A percentile compares a stretch with the other conserved stretches of the same genome.
These are phyloP conservation scores for Penicillium janthinellum DNA, from an alignment of 2,329 filamentous ascomycete genomes.

Conservation along the genomic window DNA sequence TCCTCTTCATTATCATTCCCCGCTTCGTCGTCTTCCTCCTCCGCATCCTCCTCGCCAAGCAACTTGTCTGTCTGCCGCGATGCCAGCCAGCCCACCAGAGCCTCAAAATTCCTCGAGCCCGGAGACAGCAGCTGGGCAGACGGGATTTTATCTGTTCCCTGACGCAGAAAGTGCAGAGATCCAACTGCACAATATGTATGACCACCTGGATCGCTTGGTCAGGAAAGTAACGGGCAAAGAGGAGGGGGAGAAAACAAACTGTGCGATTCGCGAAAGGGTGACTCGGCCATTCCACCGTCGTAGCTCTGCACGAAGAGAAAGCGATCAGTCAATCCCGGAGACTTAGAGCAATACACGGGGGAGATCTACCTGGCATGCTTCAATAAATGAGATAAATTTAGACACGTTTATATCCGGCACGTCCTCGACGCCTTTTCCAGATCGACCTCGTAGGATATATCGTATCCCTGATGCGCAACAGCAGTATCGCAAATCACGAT, in stretches of 20 bases:
- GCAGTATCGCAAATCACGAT: conserved; percentile 82
- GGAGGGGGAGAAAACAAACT: conserved; percentile 52
- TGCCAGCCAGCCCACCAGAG: conserved; percentile 59
- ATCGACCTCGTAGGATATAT: conserved; percentile 73
- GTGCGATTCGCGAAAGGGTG: conserved; percentile 78
- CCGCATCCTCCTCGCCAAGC: conserved; percentile 20
- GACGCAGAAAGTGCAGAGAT: conserved; percentile 73
- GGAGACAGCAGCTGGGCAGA: conserved; percentile 28
- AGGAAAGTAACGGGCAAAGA: conserved; percentile 20
- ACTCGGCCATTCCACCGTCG: conserved; percentile 81
- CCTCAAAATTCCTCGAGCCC: conserved; percentile 35
- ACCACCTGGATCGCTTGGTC: conserved; percentile 61
- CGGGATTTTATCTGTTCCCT: conserved; percentile 49
- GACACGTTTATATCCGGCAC: conserved; percentile 75
- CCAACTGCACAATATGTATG: conserved; percentile 88
- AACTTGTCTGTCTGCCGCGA: conserved; percentile 65
- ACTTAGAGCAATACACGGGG: background rate
- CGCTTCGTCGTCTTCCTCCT: conserved; percentile 35
- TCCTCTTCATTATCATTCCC: conserved; percentile 16
- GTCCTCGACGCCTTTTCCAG: conserved; percentile 56
- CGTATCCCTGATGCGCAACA: conserved; percentile 80
- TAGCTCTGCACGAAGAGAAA: conserved; percentile 61
- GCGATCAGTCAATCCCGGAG: background rate
- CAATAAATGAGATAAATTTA: conserved; percentile 69
- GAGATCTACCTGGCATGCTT: conserved; percentile 58